These are phyloP conservation scores for Aureobasidium mangrovei DNA, from an alignment of 2,329 filamentous ascomycete genomes.

Conservation along the genomic window DNA sequence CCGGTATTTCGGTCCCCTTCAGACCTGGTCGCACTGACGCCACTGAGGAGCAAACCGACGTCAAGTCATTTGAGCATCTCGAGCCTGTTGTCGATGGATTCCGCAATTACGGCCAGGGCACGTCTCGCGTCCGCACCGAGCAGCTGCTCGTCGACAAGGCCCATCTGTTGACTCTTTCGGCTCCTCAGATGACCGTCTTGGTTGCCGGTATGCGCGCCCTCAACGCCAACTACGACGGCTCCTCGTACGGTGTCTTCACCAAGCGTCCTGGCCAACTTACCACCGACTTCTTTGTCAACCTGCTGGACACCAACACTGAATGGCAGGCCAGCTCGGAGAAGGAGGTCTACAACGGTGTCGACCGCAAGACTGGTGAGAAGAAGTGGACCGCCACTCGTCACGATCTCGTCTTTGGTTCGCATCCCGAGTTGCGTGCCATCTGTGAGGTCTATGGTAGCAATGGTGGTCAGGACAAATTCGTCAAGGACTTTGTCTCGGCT, in stretches of 20 bases:
- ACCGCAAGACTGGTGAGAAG: slow-evolving; percentile 56
- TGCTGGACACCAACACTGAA: slow-evolving; percentile 56
- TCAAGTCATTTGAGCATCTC: slow-evolving; percentile 53
- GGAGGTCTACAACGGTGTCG: slow-evolving; percentile 56
- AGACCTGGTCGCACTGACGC: slow-evolving; percentile 64
- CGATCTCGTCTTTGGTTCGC: slow-evolving; percentile 65
- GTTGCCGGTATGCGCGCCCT: slow-evolving; percentile 64
- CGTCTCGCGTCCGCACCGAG: slow-evolving; percentile 54
- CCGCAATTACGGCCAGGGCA: slow-evolving; percentile 66
- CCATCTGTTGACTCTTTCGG: slow-evolving; percentile 59
- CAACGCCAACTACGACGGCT: slow-evolving; percentile 63
- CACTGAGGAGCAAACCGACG: slow-evolving; percentile 62
- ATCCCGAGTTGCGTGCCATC: slow-evolving; percentile 62
- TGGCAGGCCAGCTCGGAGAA: slow-evolving; percentile 49
- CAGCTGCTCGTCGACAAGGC: slow-evolving; percentile 64
- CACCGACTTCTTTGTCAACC: slow-evolving; percentile 76
- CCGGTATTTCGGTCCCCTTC: slow-evolving; percentile 59
- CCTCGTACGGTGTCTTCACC: slow-evolving; percentile 59
- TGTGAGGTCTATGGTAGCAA: slow-evolving; percentile 59
- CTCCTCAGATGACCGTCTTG: slow-evolving; percentile 62
- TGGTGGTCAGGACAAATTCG: slow-evolving; percentile 55
- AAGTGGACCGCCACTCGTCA: slow-evolving; percentile 63
- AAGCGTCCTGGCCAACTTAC: slow-evolving; percentile 58
- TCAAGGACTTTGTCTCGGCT: slow-evolving; percentile 60
- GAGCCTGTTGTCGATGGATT: slow-evolving; percentile 66